Conservation (phyloP, 164 flowering plant species). For the Macadamia tetraphylla region DNA sequence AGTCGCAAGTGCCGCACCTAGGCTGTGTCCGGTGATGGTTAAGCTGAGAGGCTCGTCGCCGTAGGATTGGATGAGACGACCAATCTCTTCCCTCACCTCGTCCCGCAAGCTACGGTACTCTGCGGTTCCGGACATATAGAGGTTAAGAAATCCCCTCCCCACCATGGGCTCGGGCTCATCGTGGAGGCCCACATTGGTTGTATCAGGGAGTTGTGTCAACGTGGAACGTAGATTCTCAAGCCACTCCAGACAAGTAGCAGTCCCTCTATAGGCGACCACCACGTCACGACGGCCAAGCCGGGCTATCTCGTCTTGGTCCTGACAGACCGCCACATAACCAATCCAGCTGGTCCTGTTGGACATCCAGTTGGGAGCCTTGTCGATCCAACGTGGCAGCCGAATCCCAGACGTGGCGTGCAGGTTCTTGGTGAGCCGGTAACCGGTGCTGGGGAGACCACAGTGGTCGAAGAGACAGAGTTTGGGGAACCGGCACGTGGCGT, state of each 20-base stretch:
- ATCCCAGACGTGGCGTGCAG: conserved; percentile 59
- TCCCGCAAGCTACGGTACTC: conserved; percentile 35
- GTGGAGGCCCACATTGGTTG: not conserved
- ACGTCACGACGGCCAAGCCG: conserved; percentile 76
- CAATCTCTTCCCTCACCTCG: conserved; percentile 42
- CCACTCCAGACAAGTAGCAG: conserved; percentile 83
- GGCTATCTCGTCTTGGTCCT: conserved; percentile 51
- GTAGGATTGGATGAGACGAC: conserved; percentile 31
- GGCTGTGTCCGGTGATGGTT: conserved; percentile 75
- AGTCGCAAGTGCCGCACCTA: conserved; percentile 72
- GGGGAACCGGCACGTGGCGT: conserved; percentile 43
- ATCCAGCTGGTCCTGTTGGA: conserved; percentile 61
- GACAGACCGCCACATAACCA: conserved; percentile 76
- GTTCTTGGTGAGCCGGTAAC: conserved; percentile 46
- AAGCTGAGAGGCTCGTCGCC: conserved; percentile 51
- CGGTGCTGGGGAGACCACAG: conserved; percentile 33
- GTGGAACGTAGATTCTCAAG: conserved; percentile 67
- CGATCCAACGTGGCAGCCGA: conserved; percentile 50
- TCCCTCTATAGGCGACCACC: conserved; percentile 66
- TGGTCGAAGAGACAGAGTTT: conserved; percentile 25
- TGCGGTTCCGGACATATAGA: conserved; percentile 42
- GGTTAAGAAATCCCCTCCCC: conserved; percentile 65
- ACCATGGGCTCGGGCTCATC: conserved; percentile 43
- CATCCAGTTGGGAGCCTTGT: conserved; percentile 39
- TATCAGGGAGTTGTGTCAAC: conserved; percentile 30